phyloP scores from a whole-genome alignment of 768 basidiomycete species.

The Hericium erinaceus region DNA sequence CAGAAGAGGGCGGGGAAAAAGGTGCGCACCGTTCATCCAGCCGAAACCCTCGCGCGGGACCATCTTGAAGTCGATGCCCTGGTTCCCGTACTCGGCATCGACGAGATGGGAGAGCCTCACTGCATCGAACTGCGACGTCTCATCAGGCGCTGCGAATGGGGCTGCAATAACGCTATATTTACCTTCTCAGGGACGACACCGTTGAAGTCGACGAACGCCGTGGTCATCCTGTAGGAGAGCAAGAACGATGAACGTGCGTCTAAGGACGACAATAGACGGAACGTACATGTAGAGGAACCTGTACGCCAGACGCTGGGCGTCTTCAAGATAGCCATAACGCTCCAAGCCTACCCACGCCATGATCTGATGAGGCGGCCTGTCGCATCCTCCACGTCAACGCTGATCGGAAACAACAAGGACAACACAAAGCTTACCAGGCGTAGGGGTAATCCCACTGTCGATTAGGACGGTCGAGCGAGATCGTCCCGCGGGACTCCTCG shows the following conservation, averaged over 20 bases:
- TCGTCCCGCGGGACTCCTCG: slow-evolving; percentile 91
- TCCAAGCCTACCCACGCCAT: slow-evolving; percentile 98
- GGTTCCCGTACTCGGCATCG: slow-evolving; percentile 94
- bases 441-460: slow-evolving; percentile 99
- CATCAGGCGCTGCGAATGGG: neutral
- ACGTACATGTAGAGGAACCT: slow-evolving; percentile 94
- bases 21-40: slow-evolving; percentile 84
- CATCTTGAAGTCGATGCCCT: slow-evolving; percentile 96
- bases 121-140: slow-evolving; percentile 68
- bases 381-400: slow-evolving; percentile 6
- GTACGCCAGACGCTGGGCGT: slow-evolving; percentile 89
- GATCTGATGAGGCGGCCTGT: slow-evolving; percentile 93
- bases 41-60: slow-evolving; percentile 97
- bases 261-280: slow-evolving; percentile 1
- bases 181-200: slow-evolving; percentile 98
- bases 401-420: neutral
- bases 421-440: slow-evolving; percentile 43
- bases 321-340: slow-evolving; percentile 90
- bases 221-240: slow-evolving; percentile 66
- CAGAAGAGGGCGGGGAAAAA: neutral
- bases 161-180: slow-evolving; percentile 3
- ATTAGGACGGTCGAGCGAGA: slow-evolving; percentile 92
- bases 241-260: slow-evolving; percentile 2
- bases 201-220: slow-evolving; percentile 92
- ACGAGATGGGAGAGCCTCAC: slow-evolving; percentile 93